These are phyloP conservation scores for Solanum virginianum DNA, from an alignment of 257 asterid genomes.

Conservation along the genomic window DNA sequence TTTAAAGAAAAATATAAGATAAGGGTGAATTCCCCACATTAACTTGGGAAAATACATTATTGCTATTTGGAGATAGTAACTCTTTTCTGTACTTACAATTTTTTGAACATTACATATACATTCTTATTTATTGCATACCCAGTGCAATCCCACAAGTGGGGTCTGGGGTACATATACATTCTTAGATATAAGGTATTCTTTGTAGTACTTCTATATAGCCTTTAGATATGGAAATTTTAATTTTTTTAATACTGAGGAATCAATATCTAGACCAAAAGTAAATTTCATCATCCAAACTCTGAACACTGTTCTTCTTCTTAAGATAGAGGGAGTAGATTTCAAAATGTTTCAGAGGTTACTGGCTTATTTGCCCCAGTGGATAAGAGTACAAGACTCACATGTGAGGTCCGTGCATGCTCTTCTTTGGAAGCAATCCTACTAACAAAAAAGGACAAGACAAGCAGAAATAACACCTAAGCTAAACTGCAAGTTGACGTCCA, in stretches of 20 bases:
- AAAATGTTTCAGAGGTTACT: neutral
- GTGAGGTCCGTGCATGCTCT: neutral
- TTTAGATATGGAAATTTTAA: neutral
- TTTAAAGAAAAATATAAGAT: neutral
- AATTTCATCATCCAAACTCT: neutral
- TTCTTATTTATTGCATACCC: too few species aligned
- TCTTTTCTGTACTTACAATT: neutral
- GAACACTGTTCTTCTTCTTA: neutral
- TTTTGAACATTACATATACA: neutral
- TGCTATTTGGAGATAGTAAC: neutral
- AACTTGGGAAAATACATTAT: neutral
- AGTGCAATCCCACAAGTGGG: too few species aligned
- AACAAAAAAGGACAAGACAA: neutral
- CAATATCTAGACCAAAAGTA: neutral
- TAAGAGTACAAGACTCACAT: neutral
- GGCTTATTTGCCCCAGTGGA: neutral
- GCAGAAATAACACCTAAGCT: neutral
- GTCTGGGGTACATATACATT: neutral
- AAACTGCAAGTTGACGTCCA: neutral
- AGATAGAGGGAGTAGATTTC: neutral
- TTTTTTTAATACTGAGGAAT: neutral
- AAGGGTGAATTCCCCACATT: neutral
- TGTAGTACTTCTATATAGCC: neutral
- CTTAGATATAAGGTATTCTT: neutral
- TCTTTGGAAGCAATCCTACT: neutral